Evolutionary conservation across 805 yeast species (phyloP).

Genomic region (Yarrowia sp.): DNA sequence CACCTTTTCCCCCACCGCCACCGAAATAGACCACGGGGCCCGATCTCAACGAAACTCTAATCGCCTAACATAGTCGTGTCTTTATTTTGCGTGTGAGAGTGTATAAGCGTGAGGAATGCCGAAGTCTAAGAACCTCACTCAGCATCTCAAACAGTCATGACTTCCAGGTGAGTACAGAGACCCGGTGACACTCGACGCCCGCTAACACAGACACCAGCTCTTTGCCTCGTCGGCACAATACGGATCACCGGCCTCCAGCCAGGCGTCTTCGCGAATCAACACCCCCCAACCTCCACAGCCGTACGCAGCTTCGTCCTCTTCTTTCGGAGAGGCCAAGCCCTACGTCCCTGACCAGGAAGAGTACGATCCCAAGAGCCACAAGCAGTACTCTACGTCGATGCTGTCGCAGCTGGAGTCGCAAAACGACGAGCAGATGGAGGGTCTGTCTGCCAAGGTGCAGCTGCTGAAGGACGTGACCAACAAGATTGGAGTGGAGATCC

Average conservation of each 20-base stretch:
- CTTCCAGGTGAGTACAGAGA: conserved; percentile 19
- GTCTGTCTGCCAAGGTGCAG: conserved; percentile 61
- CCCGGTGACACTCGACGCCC: background rate
- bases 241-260: conserved; percentile 30
- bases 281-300: conserved; percentile 36
- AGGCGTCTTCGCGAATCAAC: conserved; percentile 31
- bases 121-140: conserved; percentile 10
- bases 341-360: conserved; percentile 31
- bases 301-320: conserved; percentile 7
- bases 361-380: conserved; percentile 36
- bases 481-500: conserved; percentile 69
- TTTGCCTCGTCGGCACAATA: conserved; percentile 37
- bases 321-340: conserved; percentile 36
- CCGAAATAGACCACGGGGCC: conserved; percentile 22
- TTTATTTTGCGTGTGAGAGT: conserved; percentile 5
- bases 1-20: background rate
- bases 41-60: conserved; percentile 6
- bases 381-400: conserved; percentile 44
- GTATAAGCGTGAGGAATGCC: background rate
- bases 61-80: conserved; percentile 9
- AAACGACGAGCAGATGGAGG: conserved; percentile 63
- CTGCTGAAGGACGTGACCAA: conserved; percentile 58
- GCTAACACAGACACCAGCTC: conserved; percentile 39
- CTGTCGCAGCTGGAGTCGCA: conserved; percentile 71
- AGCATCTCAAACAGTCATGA: conserved; percentile 17